These are phyloP conservation scores for Fomitopsis pinicola DNA, from an alignment of 1,284 basidiomycete genomes.

Conservation along the genomic window DNA sequence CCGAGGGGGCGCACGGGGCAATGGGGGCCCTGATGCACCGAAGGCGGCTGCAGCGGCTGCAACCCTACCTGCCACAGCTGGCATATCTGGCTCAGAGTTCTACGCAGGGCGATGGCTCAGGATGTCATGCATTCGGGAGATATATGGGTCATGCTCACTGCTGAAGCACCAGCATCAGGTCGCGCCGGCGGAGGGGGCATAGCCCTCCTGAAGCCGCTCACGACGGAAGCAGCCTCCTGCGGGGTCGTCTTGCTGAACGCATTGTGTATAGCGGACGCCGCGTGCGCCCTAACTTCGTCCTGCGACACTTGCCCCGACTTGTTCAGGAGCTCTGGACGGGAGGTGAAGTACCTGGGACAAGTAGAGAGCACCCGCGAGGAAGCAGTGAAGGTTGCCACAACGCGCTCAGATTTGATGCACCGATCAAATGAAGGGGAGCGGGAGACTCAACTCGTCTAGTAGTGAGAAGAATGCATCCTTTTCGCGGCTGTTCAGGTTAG, in stretches of 20 bases:
- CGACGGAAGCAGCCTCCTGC: conserved; percentile 23
- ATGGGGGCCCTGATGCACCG: conserved; percentile 8
- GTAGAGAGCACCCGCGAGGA: not conserved
- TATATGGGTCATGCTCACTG: not conserved
- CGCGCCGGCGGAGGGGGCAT: conserved; percentile 7
- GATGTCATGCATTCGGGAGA: not conserved
- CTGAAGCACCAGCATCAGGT: not conserved
- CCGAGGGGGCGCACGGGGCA: conserved; percentile 23
- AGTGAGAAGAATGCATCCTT: conserved; percentile 78
- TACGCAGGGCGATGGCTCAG: not conserved
- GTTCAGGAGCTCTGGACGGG: conserved; percentile 61
- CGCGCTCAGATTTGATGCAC: not conserved
- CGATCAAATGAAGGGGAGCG: not conserved
- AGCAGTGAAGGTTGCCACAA: conserved; percentile 1
- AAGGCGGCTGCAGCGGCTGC: conserved; percentile 27
- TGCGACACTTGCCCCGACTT: conserved; percentile 8
- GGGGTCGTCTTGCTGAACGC: conserved; percentile 43
- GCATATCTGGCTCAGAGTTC: conserved; percentile 12
- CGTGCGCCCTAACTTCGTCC: conserved; percentile 17
- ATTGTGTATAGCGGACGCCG: conserved; percentile 43
- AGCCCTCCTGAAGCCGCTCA: conserved; percentile 17
- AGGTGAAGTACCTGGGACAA: conserved; percentile 61
- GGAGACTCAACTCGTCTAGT: conserved; percentile 62
- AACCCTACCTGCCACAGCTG: conserved; percentile 22
- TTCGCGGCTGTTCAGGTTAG: conserved; percentile 57